phyloP scores from a whole-genome alignment of 1,284 basidiomycete species.

The Tylopilus orsonianus region DNA sequence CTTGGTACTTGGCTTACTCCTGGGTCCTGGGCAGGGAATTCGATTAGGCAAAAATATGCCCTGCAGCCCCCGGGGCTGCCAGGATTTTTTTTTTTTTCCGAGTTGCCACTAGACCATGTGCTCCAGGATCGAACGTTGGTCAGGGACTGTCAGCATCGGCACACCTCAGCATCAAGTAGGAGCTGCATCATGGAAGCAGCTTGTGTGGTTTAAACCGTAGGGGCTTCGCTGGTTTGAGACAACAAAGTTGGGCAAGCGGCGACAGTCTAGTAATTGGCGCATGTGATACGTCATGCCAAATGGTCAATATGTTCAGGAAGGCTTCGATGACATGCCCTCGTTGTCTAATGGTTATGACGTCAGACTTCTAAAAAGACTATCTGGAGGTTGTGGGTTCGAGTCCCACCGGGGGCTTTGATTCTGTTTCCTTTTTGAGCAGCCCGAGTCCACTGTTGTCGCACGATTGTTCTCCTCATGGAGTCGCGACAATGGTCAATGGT shows the following conservation, averaged over 20 bases:
- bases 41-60: no score
- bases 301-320: background rate
- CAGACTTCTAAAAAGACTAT: conserved; percentile 74
- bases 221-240: background rate
- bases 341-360: conserved; percentile 81
- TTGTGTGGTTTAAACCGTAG: no score
- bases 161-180: no score
- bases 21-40: conserved; percentile 18
- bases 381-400: conserved; percentile 77
- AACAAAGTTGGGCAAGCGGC: background rate
- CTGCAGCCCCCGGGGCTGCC: no score
- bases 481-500: background rate
- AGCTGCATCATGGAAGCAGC: no score
- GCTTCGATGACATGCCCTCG: conserved; percentile 42
- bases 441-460: no score
- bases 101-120: no score
- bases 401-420: conserved; percentile 60
- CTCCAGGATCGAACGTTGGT: background rate
- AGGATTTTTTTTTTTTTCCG: no score
- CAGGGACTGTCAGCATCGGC: background rate
- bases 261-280: no score
- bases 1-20: background rate
- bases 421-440: conserved; percentile 11
- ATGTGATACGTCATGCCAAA: background rate
- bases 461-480: background rate